Percentiles rank a stretch among this genome's conserved stretches.
These are phyloP conservation scores for Nicotiana benthamiana DNA, from an alignment of 257 asterid species.

Conservation along the genomic window DNA sequence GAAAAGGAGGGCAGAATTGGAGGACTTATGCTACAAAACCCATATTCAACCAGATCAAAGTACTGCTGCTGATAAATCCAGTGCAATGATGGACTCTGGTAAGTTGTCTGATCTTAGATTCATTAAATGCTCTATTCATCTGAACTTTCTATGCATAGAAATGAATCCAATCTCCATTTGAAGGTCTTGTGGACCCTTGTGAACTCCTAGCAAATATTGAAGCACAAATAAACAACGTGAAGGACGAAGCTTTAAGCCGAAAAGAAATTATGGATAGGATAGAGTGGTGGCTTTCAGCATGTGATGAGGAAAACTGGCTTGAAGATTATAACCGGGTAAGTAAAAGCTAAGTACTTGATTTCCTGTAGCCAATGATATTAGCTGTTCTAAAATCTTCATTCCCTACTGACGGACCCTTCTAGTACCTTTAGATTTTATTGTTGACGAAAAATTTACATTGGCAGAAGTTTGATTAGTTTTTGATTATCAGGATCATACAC, in stretches of 20 bases:
- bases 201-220: slow-evolving; percentile 80
- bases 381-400: background rate
- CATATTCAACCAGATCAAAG: slow-evolving; percentile 84
- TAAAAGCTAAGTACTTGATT: background rate
- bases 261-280: slow-evolving; percentile 77
- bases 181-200: slow-evolving; percentile 93
- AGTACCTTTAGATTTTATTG: background rate
- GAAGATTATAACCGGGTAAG: slow-evolving; percentile 74
- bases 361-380: background rate
- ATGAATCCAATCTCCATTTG: background rate
- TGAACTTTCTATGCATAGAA: background rate
- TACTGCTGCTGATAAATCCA: slow-evolving; percentile 80
- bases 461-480: slow-evolving; percentile 1
- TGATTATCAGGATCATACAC: slow-evolving; percentile 54
- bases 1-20: slow-evolving; percentile 81
- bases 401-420: background rate
- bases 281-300: slow-evolving; percentile 88
- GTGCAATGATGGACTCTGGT: slow-evolving; percentile 94
- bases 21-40: slow-evolving; percentile 59
- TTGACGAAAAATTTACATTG: background rate
- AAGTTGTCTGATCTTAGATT: slow-evolving; percentile 7
- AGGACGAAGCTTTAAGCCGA: slow-evolving; percentile 75
- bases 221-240: slow-evolving; percentile 63
- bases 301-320: slow-evolving; percentile 96
- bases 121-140: background rate